Evolutionary conservation across 225 moss, liverwort and hornwort genomes (phyloP).

Genomic region (Straminergon stramineum): DNA sequence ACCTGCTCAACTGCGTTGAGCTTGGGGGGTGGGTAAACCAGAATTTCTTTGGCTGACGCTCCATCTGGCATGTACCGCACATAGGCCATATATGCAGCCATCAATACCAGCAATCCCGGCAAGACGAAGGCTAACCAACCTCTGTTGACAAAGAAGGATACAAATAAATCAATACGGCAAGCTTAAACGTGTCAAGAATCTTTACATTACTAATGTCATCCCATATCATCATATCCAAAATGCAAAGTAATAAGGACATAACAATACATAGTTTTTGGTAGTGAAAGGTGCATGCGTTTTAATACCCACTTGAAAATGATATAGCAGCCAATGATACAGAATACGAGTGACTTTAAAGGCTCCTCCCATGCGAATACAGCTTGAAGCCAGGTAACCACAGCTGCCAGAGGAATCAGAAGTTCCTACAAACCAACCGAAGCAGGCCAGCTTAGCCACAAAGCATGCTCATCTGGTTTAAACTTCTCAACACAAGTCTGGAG

Average conservation of each 20-base stretch:
- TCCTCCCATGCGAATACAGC: constrained; percentile 69
- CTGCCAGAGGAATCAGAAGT: constrained; percentile 56
- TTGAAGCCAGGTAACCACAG: constrained; percentile 53
- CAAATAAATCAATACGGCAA: neutral
- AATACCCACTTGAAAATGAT: constrained; percentile 70
- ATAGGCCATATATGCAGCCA: constrained; percentile 59
- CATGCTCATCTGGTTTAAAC: neutral
- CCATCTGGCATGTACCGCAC: constrained; percentile 39
- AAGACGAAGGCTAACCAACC: constrained; percentile 65
- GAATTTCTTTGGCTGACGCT: constrained; percentile 48
- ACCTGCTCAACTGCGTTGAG: constrained; percentile 85
- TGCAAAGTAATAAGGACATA: neutral
- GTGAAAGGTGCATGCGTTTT: neutral
- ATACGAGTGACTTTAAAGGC: constrained; percentile 55
- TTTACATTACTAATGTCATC: neutral
- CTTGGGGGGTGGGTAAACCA: constrained; percentile 62
- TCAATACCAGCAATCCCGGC: constrained; percentile 49
- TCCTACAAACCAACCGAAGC: constrained; percentile 38
- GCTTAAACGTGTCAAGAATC: neutral
- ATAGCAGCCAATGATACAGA: constrained; percentile 57
- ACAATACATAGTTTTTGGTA: neutral
- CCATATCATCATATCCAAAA: neutral
- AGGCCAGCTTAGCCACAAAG: neutral
- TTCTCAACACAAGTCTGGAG: neutral
- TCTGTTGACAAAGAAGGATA: constrained; percentile 21